phyloP scores from a whole-genome alignment of 31 red algal genomes.

The Odonthalia washingtoniensis region DNA sequence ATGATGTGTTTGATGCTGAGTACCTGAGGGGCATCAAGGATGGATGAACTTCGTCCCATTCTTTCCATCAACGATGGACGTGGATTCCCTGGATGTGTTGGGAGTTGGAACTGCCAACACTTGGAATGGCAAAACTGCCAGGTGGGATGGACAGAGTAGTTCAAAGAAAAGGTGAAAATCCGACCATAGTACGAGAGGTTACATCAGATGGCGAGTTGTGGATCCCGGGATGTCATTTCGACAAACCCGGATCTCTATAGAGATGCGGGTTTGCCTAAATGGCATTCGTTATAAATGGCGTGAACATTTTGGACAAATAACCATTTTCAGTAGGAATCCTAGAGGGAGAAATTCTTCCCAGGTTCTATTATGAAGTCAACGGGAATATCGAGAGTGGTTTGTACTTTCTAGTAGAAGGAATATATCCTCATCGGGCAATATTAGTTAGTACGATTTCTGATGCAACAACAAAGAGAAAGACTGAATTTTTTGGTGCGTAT shows the following conservation, averaged over 20 bases:
- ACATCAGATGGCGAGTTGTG: not conserved
- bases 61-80: not conserved
- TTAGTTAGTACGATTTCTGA: not conserved
- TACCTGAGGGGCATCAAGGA: not conserved
- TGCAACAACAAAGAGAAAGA: not conserved
- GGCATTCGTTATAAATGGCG: too few relatives aligned
- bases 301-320: not conserved
- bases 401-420: too few relatives aligned
- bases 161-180: too few relatives aligned
- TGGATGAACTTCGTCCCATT: not conserved
- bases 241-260: not conserved
- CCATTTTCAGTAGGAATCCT: not conserved
- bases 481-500: not conserved
- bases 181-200: not conserved
- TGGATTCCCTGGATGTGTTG: slow-evolving; percentile 1
- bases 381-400: not conserved
- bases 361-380: not conserved
- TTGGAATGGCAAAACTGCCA: too few relatives aligned
- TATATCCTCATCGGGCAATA: too few relatives aligned
- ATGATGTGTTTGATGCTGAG: not conserved
- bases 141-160: too few relatives aligned
- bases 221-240: not conserved
- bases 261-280: too few relatives aligned
- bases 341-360: not conserved
- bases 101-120: not conserved